These are phyloP conservation scores for Silene vulgaris DNA, from an alignment of 179 eudicot genomes.

Conservation along the genomic window DNA sequence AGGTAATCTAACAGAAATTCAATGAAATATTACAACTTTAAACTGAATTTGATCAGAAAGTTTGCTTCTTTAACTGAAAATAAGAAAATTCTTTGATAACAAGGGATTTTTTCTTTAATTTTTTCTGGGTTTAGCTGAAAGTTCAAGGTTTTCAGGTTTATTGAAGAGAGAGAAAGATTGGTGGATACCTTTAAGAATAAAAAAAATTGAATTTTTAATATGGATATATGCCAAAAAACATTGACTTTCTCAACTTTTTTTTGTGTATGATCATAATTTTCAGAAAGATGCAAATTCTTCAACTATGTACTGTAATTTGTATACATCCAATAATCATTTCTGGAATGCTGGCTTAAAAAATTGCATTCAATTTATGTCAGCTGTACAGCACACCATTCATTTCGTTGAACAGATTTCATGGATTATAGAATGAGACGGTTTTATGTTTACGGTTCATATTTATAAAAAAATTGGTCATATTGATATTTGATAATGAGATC, in stretches of 20 bases:
- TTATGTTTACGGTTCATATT: too few species aligned
- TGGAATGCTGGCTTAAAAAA: neutral
- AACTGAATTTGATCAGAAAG: constrained; percentile 12
- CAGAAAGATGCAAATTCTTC: constrained; percentile 1
- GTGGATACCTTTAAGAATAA: neutral
- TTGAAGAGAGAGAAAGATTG: constrained; percentile 33
- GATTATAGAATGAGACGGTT: too few species aligned
- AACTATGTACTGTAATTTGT: too few species aligned
- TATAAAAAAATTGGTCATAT: too few species aligned
- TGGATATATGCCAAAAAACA: constrained; percentile 23
- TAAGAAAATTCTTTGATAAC: neutral
- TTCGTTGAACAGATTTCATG: neutral
- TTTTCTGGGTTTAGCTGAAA: constrained; percentile 7
- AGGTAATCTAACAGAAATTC: neutral
- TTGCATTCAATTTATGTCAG: too few species aligned
- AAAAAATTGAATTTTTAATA: constrained; percentile 17
- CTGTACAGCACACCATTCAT: neutral
- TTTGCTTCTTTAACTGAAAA: constrained; percentile 16
- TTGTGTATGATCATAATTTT: neutral
- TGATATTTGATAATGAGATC: too few species aligned
- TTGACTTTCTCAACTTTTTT: constrained; percentile 37
- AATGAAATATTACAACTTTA: constrained; percentile 12
- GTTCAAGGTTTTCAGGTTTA: constrained; percentile 21
- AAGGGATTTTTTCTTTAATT: neutral
- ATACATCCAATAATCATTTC: neutral